Conservation (phyloP, 2,329 filamentous ascomycete genomes). For the Macrophomina phaseolina region DNA sequence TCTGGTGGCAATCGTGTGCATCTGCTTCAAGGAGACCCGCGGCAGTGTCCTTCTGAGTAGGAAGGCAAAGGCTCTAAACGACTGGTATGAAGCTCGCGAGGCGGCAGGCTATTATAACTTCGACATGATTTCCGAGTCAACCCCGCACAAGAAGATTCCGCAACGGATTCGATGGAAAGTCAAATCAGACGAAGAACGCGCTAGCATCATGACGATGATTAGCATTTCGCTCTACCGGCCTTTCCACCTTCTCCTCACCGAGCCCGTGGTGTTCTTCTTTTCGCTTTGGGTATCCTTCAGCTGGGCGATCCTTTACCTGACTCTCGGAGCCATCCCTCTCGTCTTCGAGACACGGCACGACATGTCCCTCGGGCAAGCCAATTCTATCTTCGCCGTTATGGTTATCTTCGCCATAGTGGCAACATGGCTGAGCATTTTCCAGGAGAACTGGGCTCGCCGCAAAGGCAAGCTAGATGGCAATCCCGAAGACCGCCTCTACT, state of each 20-base stretch:
- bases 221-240: slow-evolving; percentile 75
- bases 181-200: slow-evolving; percentile 76
- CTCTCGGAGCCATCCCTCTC: slow-evolving; percentile 79
- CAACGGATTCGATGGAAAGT: slow-evolving; percentile 79
- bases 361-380: slow-evolving; percentile 71
- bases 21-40: slow-evolving; percentile 82
- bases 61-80: slow-evolving; percentile 75
- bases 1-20: slow-evolving; percentile 67
- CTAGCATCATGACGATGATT: slow-evolving; percentile 72
- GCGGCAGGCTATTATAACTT: slow-evolving; percentile 64
- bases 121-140: slow-evolving; percentile 46
- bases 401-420: slow-evolving; percentile 69
- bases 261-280: slow-evolving; percentile 84
- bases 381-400: slow-evolving; percentile 76
- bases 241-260: slow-evolving; percentile 77
- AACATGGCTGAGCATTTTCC: slow-evolving; percentile 71
- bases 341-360: slow-evolving; percentile 72
- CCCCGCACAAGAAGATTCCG: slow-evolving; percentile 37
- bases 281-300: slow-evolving; percentile 88
- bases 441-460: slow-evolving; percentile 68
- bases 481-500: slow-evolving; percentile 80
- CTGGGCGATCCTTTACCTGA: slow-evolving; percentile 88
- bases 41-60: slow-evolving; percentile 78
- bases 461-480: slow-evolving; percentile 45
- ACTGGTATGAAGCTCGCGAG: slow-evolving; percentile 79